Evolutionary conservation across 2,329 filamentous ascomycete species (phyloP).

Genomic region (Phaeosphaeriaceae sp.): DNA sequence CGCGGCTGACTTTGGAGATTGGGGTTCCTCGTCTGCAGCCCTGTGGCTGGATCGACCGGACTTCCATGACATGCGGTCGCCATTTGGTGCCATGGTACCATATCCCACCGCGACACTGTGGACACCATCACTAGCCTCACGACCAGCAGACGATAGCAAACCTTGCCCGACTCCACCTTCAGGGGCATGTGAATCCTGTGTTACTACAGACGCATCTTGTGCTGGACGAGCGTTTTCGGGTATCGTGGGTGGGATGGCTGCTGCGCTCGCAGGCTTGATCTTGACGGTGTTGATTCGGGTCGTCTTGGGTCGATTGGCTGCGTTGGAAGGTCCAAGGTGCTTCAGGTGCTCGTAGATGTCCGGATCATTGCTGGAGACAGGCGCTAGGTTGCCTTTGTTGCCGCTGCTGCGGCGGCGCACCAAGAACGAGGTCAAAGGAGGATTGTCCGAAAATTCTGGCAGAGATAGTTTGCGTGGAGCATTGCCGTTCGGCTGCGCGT

Average conservation of each 20-base stretch:
- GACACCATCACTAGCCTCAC: constrained; percentile 70
- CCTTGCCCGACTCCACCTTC: constrained; percentile 63
- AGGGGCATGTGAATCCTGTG: constrained; percentile 47
- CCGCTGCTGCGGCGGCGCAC: constrained; percentile 57
- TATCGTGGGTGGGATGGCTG: constrained; percentile 56
- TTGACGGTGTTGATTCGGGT: constrained; percentile 71
- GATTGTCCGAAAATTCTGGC: constrained; percentile 31
- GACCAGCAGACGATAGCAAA: constrained; percentile 61
- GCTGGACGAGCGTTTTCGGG: constrained; percentile 49
- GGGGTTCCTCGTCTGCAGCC: constrained; percentile 21
- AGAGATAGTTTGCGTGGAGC: constrained; percentile 40
- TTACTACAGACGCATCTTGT: constrained; percentile 19
- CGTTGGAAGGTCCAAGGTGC: constrained; percentile 70
- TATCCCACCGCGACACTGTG: constrained; percentile 63
- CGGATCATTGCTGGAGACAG: constrained; percentile 61
- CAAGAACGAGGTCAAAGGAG: constrained; percentile 49
- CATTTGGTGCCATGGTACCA: constrained; percentile 48
- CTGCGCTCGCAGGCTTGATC: constrained; percentile 73
- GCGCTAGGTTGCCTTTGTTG: constrained; percentile 40
- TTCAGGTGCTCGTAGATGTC: constrained; percentile 68
- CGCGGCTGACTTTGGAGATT: constrained; percentile 33
- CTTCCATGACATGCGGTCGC: constrained; percentile 40
- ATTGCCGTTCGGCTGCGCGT: constrained; percentile 23
- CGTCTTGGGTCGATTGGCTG: constrained; percentile 65
- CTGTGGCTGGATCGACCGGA: constrained; percentile 26